A percentile compares a stretch with the other conserved stretches of the same genome.
These are phyloP conservation scores for Colletotrichum echinochloae DNA, from an alignment of 2,329 filamentous ascomycete genomes.

Conservation along the genomic window DNA sequence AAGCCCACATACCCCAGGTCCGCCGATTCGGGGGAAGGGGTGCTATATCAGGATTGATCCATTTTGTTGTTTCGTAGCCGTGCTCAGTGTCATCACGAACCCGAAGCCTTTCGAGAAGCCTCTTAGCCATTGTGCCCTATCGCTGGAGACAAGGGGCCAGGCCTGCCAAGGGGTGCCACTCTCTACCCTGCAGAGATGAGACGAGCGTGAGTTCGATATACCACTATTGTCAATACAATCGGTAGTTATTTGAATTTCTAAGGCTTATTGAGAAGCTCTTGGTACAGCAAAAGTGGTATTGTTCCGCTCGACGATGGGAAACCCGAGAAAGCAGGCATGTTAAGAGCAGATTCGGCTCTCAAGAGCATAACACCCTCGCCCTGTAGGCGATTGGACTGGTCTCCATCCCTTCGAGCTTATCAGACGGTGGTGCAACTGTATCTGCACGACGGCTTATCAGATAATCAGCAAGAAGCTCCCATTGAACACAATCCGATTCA, in stretches of 20 bases:
- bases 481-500: constrained; percentile 12
- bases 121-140: constrained; percentile 20
- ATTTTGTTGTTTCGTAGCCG: constrained; percentile 56
- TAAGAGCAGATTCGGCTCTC: constrained; percentile 17
- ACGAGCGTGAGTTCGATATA: background rate
- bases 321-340: background rate
- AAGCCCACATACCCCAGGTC: constrained; percentile 54
- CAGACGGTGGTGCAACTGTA: constrained; percentile 22
- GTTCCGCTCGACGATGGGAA: background rate
- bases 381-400: background rate
- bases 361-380: constrained; percentile 6
- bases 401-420: constrained; percentile 24
- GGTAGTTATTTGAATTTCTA: background rate
- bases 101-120: constrained; percentile 27
- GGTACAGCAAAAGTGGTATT: background rate
- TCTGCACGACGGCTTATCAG: constrained; percentile 32
- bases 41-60: constrained; percentile 60
- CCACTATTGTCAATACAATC: too few species aligned
- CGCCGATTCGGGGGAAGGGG: constrained; percentile 57
- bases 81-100: constrained; percentile 38
- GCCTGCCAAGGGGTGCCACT: background rate
- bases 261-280: background rate
- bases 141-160: background rate
- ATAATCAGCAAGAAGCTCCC: constrained; percentile 19
- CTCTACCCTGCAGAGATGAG: background rate